phyloP scores from a whole-genome alignment of 768 basidiomycete genomes.

The Mycena venus region DNA sequence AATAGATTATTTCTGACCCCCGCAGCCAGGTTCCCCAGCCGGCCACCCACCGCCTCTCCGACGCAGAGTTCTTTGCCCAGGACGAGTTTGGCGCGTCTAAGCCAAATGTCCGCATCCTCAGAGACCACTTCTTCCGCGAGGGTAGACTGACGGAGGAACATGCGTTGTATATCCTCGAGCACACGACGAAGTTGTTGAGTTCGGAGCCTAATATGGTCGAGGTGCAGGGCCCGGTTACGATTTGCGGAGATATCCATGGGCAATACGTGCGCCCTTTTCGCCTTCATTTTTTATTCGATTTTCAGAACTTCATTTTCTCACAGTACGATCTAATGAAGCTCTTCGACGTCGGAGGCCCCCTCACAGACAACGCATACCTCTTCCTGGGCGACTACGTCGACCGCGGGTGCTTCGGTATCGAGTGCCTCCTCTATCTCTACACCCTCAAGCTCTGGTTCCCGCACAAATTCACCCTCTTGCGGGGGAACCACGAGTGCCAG shows the following conservation, averaged over 20 bases:
- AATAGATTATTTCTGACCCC: conserved; percentile 4
- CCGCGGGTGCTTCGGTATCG: conserved; percentile 88
- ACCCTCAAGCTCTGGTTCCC: conserved; percentile 94
- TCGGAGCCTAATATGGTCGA: conserved; percentile 89
- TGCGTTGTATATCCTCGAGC: conserved; percentile 84
- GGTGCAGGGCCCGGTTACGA: conserved; percentile 91
- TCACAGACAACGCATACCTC: conserved; percentile 87
- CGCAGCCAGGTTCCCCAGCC: conserved; percentile 28
- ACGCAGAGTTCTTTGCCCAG: conserved; percentile 34
- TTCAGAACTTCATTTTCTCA: neutral
- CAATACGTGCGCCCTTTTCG: conserved; percentile 79
- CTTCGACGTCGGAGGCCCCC: conserved; percentile 92
- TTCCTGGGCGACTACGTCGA: conserved; percentile 99
- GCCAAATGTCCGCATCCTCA: conserved; percentile 61
- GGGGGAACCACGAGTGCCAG: conserved; percentile 97
- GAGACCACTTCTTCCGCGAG: conserved; percentile 91
- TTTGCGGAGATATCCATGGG: conserved; percentile 97
- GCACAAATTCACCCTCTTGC: conserved; percentile 82
- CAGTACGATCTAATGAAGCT: conserved; percentile 99
- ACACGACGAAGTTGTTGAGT: conserved; percentile 74
- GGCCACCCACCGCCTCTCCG: conserved; percentile 27
- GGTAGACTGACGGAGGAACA: conserved; percentile 87
- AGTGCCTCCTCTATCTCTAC: conserved; percentile 95
- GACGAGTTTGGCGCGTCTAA: conserved; percentile 34
- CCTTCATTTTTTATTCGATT: no score